These are phyloP conservation scores for Cryomyces minteri DNA, from an alignment of 495 filamentous ascomycete genomes.

Conservation along the genomic window DNA sequence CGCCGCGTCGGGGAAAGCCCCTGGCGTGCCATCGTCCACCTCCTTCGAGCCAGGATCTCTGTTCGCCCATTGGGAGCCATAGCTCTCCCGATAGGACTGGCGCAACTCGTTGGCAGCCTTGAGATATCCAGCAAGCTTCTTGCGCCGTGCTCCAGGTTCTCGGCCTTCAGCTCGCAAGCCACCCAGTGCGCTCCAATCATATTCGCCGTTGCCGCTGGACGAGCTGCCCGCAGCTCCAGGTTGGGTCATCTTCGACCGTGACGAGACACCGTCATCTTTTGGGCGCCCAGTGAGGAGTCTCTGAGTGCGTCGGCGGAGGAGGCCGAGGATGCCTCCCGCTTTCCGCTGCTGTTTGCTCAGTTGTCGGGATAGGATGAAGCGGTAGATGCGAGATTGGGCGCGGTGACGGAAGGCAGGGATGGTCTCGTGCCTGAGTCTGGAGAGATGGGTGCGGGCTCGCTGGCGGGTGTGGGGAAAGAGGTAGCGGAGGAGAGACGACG, in stretches of 20 bases:
- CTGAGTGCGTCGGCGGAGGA: constrained; percentile 9
- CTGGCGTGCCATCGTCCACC: constrained; percentile 42
- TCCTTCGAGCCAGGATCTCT: constrained; percentile 30
- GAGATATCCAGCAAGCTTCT: constrained; percentile 67
- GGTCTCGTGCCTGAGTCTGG: constrained; percentile 52
- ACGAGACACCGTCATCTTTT: constrained; percentile 19
- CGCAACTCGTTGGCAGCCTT: constrained; percentile 82
- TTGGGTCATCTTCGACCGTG: constrained; percentile 22
- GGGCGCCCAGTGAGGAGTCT: constrained; percentile 3
- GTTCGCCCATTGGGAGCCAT: constrained; percentile 30
- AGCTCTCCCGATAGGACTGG: constrained; percentile 47
- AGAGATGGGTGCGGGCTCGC: constrained; percentile 41
- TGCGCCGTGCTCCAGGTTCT: constrained; percentile 51
- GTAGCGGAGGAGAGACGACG: constrained; percentile 31
- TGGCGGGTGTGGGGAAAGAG: constrained; percentile 38
- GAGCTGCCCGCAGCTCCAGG: constrained; percentile 8
- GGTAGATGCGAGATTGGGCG: constrained; percentile 57
- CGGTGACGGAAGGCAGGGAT: constrained; percentile 48
- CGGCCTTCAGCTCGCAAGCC: constrained; percentile 9
- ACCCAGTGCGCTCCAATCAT: not conserved
- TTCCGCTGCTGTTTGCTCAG: constrained; percentile 17
- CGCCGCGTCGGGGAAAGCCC: constrained; percentile 62
- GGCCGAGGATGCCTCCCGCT: constrained; percentile 9
- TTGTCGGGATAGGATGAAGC: constrained; percentile 48
- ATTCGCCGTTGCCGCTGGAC: constrained; percentile 1